A percentile compares a stretch with the other conserved stretches of the same genome.
Conservation (phyloP, 2,329 filamentous ascomycete species). For the Sporothrix schenckii region DNA sequence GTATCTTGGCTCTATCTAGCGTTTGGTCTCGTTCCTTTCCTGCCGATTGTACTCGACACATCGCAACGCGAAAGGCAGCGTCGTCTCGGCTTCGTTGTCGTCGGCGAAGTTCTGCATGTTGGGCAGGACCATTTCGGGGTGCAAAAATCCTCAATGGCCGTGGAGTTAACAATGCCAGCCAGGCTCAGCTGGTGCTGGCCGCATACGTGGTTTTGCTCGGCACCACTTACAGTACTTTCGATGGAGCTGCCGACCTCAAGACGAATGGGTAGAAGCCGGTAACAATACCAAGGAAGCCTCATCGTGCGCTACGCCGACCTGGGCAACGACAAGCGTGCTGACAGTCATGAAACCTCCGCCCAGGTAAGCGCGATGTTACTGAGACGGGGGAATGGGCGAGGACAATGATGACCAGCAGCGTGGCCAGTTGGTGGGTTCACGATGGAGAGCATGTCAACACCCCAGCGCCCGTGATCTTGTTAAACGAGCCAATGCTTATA, state of each 20-base stretch:
- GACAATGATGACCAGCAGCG: slow-evolving; percentile 53
- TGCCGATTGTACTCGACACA: neutral
- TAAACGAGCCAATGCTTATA: slow-evolving; percentile 48
- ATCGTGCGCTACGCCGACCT: slow-evolving; percentile 24
- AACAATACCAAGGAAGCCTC: slow-evolving; percentile 19
- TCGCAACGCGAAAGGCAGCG: neutral
- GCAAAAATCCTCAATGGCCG: slow-evolving; percentile 4
- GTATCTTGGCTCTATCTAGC: neutral
- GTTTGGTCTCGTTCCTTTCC: neutral
- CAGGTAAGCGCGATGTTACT: slow-evolving; percentile 49
- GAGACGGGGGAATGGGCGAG: slow-evolving; percentile 38
- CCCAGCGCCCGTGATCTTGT: slow-evolving; percentile 62
- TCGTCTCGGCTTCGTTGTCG: slow-evolving; percentile 5
- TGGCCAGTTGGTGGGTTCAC: slow-evolving; percentile 57
- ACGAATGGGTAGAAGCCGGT: slow-evolving; percentile 20
- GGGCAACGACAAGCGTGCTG: slow-evolving; percentile 20
- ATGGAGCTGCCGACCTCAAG: slow-evolving; percentile 28
- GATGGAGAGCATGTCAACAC: slow-evolving; percentile 60
- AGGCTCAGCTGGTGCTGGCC: neutral
- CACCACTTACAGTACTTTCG: slow-evolving; percentile 17
- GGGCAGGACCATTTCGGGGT: neutral
- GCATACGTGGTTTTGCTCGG: slow-evolving; percentile 23
- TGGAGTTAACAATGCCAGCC: neutral
- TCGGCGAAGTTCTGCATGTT: slow-evolving; percentile 10
- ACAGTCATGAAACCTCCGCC: slow-evolving; percentile 39